These are phyloP conservation scores for Colletotrichum acutatum DNA, from an alignment of 2,329 filamentous ascomycete species.

Conservation along the genomic window DNA sequence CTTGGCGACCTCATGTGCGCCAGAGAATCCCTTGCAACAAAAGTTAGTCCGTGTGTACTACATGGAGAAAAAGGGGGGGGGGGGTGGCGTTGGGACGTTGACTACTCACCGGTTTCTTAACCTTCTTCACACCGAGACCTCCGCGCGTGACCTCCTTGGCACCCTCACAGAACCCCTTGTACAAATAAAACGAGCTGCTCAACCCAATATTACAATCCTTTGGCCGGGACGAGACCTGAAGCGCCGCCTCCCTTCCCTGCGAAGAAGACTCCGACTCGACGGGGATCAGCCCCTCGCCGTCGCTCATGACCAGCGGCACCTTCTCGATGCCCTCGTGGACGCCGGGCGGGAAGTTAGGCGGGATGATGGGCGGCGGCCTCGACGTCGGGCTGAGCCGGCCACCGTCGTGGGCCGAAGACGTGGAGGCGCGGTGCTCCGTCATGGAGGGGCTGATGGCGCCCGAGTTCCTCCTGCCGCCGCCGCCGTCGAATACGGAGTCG, in stretches of 20 bases:
- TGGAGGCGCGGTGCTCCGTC: conserved; percentile 37
- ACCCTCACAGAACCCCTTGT: conserved; percentile 67
- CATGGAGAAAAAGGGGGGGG: background rate
- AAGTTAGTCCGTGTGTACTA: background rate
- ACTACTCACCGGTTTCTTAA: conserved; percentile 58
- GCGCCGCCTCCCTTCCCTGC: conserved; percentile 27
- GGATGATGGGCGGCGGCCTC: conserved; percentile 13
- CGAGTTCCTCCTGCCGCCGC: conserved; percentile 44
- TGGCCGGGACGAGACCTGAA: conserved; percentile 35
- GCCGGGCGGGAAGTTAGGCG: conserved; percentile 26
- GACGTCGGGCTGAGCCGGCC: background rate
- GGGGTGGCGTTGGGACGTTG: background rate
- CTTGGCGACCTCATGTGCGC: conserved; percentile 57
- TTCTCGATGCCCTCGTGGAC: conserved; percentile 31
- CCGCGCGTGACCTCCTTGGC: conserved; percentile 62
- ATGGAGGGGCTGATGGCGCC: conserved; percentile 37
- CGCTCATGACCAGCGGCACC: conserved; percentile 8
- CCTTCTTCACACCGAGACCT: conserved; percentile 60
- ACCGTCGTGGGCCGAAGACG: conserved; percentile 32
- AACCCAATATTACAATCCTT: conserved; percentile 55
- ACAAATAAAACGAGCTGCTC: conserved; percentile 60
- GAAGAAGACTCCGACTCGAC: conserved; percentile 44
- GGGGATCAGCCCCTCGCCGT: conserved; percentile 49
- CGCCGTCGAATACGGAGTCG: conserved; percentile 48
- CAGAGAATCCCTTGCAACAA: conserved; percentile 52